A percentile compares a stretch with the other conserved stretches of the same genome.
These are phyloP conservation scores for Psilocybe tampanensis DNA, from an alignment of 768 basidiomycete genomes.

Conservation along the genomic window DNA sequence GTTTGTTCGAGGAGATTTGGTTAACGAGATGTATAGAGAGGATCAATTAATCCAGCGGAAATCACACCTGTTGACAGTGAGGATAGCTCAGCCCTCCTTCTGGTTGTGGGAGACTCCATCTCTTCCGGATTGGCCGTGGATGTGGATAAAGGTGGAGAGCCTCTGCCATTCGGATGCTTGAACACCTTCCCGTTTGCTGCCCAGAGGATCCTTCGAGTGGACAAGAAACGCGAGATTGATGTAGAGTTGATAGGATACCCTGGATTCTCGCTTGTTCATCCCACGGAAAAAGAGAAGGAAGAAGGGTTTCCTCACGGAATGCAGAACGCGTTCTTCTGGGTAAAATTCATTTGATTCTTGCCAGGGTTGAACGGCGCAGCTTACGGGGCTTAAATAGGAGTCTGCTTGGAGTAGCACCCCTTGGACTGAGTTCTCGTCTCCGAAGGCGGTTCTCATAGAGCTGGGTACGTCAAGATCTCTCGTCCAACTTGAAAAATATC, in stretches of 20 bases:
- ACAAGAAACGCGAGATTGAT: neutral
- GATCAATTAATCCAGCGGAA: neutral
- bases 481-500: neutral
- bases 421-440: neutral
- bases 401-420: constrained; percentile 5
- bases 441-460: constrained; percentile 8
- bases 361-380: neutral
- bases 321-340: constrained; percentile 5
- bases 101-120: neutral
- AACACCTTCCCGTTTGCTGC: neutral
- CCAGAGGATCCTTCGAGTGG: neutral
- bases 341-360: neutral
- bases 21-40: neutral
- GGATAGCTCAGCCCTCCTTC: neutral
- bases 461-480: constrained; percentile 2
- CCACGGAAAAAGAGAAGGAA: constrained; percentile 1
- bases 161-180: neutral
- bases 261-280: constrained; percentile 2
- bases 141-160: neutral
- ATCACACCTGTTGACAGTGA: neutral
- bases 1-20: neutral
- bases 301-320: constrained; percentile 4
- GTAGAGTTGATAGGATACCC: constrained; percentile 6
- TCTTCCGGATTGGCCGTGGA: neutral
- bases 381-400: neutral